Conservation (phyloP, 768 basidiomycete genomes). For the Rhizopogon salebrosus region DNA sequence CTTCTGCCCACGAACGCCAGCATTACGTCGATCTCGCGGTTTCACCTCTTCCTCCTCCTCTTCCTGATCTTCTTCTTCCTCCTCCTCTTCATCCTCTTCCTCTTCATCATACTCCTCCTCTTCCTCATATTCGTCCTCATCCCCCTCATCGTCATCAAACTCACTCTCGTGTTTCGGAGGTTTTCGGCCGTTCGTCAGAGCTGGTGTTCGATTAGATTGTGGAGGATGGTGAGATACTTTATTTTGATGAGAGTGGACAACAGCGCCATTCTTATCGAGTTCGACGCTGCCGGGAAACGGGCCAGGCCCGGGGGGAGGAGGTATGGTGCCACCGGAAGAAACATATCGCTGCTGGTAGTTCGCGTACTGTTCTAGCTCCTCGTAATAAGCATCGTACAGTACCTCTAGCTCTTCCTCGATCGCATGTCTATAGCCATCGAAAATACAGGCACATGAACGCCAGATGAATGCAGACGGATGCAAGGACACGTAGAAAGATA, state of each 20-base stretch:
- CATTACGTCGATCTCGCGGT: constrained; percentile 31
- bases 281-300: constrained; percentile 99
- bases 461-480: constrained; percentile 13
- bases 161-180: constrained; percentile 53
- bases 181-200: constrained; percentile 34
- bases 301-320: constrained; percentile 92
- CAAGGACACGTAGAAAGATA: constrained; percentile 11
- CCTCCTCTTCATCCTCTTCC: constrained; percentile 68
- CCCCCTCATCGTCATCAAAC: constrained; percentile 61
- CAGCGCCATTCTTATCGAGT: constrained; percentile 84
- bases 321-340: constrained; percentile 80
- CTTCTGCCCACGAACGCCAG: constrained; percentile 32
- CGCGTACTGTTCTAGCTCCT: constrained; percentile 99
- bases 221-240: constrained; percentile 33
- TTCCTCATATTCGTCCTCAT: constrained; percentile 49
- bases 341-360: constrained; percentile 96
- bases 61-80: constrained; percentile 64
- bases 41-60: constrained; percentile 51
- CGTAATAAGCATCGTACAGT: constrained; percentile 99
- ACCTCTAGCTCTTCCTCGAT: constrained; percentile 99
- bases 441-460: constrained; percentile 10
- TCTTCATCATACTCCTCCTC: constrained; percentile 53
- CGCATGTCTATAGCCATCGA: constrained; percentile 60
- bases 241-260: constrained; percentile 41
- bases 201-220: constrained; percentile 29